Base-by-base conservation (phyloP, 768 basidiomycete species). In the Boletellus ananas region DNA sequence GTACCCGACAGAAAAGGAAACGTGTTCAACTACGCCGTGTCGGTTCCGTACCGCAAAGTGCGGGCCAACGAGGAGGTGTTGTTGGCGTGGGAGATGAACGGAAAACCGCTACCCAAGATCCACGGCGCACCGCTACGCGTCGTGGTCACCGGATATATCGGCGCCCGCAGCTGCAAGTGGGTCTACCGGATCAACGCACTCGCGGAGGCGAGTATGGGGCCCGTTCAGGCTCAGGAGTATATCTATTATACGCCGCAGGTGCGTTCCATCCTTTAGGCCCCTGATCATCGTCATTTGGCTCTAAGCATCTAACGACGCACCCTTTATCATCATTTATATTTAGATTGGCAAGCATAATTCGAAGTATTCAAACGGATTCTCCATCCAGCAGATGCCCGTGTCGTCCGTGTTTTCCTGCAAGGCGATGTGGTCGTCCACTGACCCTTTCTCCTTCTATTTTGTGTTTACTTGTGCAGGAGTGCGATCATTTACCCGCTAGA, bases 341-440 rank as follows among this genome's bases (percentile, higher is more conserved):
- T 13, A 57, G 56, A 57, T 49, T 2, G 50, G 78, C 18, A 80
- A 80, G 61, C 77, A 80, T 49, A 80, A 81, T 50, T 62, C 65
- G 6, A 73, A 71, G 52, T 76, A 74, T 44, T 79, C 77, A 21
- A 78, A 76, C 57, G 79, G 79, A 5, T 80, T 80, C 59, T 78
- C 77, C 4, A 81, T 81, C 51, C 74, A 76, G 52, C 73, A 77
- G 45, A 80, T 81, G 79, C 79, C 78, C 3, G 79, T 81, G 6
- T 80, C 79, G 76, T 79, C 36, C 27, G 78, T 72, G 8, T 25
- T 12, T n/a, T 17, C 17, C 23, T 6, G 20, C 3, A 35, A 34
- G 9, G 7, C 29, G 3, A 20, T 23, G 6, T 7, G 16, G 12
- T 21, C 1, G 12, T 10, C 41, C 6, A 41, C 45, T 29, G 11